phyloP scores from a whole-genome alignment of 2,329 filamentous ascomycete species.

The Claviceps pusilla region DNA sequence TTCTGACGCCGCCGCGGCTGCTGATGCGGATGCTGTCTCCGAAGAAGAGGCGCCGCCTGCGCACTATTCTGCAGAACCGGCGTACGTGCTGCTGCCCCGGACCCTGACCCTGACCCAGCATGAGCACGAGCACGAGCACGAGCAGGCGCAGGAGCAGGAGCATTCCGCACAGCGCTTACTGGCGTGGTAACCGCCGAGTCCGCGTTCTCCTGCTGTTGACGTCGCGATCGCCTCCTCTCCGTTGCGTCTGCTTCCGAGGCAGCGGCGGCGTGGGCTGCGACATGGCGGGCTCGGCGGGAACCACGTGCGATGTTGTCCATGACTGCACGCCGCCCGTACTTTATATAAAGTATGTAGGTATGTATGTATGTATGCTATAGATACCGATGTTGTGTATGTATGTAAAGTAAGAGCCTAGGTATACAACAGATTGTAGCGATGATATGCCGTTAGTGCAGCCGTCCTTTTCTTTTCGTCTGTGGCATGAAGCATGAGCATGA shows the following conservation, averaged over 20 bases:
- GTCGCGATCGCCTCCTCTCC: not conserved
- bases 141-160: too few relatives aligned
- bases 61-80: not conserved
- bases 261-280: slow-evolving; percentile 9
- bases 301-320: slow-evolving; percentile 18
- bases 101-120: too few relatives aligned
- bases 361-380: not conserved
- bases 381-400: not conserved
- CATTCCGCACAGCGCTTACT: not conserved
- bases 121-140: too few relatives aligned
- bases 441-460: not conserved
- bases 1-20: slow-evolving; percentile 5
- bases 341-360: not conserved
- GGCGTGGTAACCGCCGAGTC: not conserved
- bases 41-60: not conserved
- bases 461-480: not conserved
- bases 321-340: not conserved
- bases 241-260: not conserved
- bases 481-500: not conserved
- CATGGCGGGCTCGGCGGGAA: slow-evolving; percentile 17
- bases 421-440: not conserved
- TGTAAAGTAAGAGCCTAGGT: not conserved
- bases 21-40: slow-evolving; percentile 4
- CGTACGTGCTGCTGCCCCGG: not conserved
- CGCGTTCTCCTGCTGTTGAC: not conserved